Conservation (phyloP, 2,329 filamentous ascomycete species). For the Apiospora koreana region DNA sequence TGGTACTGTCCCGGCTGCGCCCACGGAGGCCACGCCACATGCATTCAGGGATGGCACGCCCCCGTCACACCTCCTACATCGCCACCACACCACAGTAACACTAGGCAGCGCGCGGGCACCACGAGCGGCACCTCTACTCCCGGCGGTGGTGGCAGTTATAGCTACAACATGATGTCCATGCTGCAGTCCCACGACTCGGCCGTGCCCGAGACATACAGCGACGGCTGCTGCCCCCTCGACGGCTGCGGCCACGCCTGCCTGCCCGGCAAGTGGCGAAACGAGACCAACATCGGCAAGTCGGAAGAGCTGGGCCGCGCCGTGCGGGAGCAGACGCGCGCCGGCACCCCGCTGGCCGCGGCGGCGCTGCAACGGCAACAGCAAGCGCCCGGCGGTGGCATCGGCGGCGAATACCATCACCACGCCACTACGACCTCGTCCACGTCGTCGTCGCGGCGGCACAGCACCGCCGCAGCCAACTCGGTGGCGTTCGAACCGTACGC, state of each 20-base stretch:
- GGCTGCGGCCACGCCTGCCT: constrained; percentile 66
- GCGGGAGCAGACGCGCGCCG: constrained; percentile 40
- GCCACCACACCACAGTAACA: background rate
- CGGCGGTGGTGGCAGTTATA: background rate
- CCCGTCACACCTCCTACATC: constrained; percentile 23
- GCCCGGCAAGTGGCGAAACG: constrained; percentile 55
- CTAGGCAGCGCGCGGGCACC: background rate
- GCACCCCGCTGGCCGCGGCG: background rate
- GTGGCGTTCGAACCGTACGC: constrained; percentile 18
- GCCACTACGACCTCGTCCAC: too few relatives aligned
- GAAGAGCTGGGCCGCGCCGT: constrained; percentile 55
- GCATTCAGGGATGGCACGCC: constrained; percentile 61
- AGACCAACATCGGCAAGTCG: constrained; percentile 43
- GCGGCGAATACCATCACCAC: background rate
- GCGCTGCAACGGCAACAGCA: background rate
- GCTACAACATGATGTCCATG: background rate
- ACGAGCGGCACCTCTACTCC: constrained; percentile 16
- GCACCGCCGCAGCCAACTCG: constrained; percentile 19
- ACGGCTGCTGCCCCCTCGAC: constrained; percentile 64
- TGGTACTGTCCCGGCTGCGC: constrained; percentile 65
- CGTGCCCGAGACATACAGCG: constrained; percentile 43
- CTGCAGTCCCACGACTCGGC: constrained; percentile 22
- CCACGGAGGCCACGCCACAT: constrained; percentile 63
- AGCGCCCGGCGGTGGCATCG: constrained; percentile 17
- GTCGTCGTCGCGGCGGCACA: constrained; percentile 7